Conservation (phyloP, 2,329 filamentous ascomycete species). For the Ceratocystis albifundus region DNA sequence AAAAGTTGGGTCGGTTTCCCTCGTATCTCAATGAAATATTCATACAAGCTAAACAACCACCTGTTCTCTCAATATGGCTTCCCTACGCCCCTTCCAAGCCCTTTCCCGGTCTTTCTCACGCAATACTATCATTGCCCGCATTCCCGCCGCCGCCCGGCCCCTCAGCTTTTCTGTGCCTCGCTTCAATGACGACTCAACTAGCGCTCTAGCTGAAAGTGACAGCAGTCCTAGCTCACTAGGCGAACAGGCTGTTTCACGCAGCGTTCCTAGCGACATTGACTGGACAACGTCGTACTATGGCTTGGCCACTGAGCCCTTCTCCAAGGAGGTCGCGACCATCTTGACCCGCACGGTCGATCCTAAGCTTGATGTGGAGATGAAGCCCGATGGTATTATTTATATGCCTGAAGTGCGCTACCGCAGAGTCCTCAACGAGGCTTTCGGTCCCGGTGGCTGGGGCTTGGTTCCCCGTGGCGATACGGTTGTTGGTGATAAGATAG, state of each 20-base stretch:
- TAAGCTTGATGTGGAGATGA: constrained; percentile 75
- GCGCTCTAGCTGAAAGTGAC: constrained; percentile 14
- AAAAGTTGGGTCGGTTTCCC: neutral
- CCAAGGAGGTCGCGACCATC: constrained; percentile 54
- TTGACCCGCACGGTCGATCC: constrained; percentile 55
- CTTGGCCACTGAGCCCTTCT: constrained; percentile 59
- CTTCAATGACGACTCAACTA: constrained; percentile 10
- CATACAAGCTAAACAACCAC: neutral
- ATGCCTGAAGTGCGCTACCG: constrained; percentile 97
- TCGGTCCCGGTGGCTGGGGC: constrained; percentile 93
- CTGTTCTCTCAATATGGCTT: neutral
- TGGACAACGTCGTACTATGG: constrained; percentile 80
- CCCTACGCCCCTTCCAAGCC: constrained; percentile 12
- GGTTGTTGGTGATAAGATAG: constrained; percentile 66
- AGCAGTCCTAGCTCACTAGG: neutral
- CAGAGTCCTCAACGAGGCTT: constrained; percentile 75
- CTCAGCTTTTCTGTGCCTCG: constrained; percentile 12
- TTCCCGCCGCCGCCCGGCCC: constrained; percentile 1
- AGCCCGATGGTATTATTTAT: constrained; percentile 93
- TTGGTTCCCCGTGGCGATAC: constrained; percentile 78
- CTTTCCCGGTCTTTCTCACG: constrained; percentile 24
- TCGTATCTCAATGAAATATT: neutral
- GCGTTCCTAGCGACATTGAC: constrained; percentile 39
- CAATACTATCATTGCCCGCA: neutral
- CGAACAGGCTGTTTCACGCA: constrained; percentile 16